Evolutionary conservation across 139 green algal genomes (phyloP), one percentile per base, ranked within the genome.

Genomic region (Coelastrella sp.): DNA sequence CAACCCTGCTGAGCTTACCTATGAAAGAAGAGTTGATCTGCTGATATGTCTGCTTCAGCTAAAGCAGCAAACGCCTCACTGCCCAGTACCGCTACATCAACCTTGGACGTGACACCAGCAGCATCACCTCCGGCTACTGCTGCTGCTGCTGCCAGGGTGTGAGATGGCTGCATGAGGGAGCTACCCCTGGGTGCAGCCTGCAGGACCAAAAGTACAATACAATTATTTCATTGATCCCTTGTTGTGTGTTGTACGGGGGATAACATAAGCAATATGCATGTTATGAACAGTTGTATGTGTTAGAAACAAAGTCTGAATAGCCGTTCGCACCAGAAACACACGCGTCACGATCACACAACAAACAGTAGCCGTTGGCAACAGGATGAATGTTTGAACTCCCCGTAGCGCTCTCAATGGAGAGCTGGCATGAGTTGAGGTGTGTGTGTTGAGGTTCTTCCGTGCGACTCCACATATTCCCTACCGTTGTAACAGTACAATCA

Each of bases 1-100:
- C 6, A 47, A 76, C 2, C 4, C 11, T 14, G 11, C 4, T 71
- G 11, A 32, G 17, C 16, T 76, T 17, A 76, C 68, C 93, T 95
- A 89, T 99, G 96, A 93, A 99, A 99, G 93, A 99, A 99, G 7
- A 96, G 80, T 60, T 98, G 95, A 5, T 96, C 96, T 3, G 96
- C 93, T 5, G 89, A 80, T 4, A 99, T 95, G 4, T 98, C 83
- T 0, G 73, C 81, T 86, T 97, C 94, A 13, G 93, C 92, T 66
- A 99, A 78, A 8, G 92, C 91, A 22, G 94, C 93, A 84, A 99
- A 98, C 7, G 94, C 95, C 11, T 81, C 91, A 23, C 90, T 95
- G 66, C 94, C 92, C 0, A 96, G 89, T 20, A 83, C 16, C 5
- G 87, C 22, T 10, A 78, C 54, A 20, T 83, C 66, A 22, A 58